Evolutionary conservation across 495 filamentous ascomycete species (phyloP).

Genomic region (Penicillium chermesinum): DNA sequence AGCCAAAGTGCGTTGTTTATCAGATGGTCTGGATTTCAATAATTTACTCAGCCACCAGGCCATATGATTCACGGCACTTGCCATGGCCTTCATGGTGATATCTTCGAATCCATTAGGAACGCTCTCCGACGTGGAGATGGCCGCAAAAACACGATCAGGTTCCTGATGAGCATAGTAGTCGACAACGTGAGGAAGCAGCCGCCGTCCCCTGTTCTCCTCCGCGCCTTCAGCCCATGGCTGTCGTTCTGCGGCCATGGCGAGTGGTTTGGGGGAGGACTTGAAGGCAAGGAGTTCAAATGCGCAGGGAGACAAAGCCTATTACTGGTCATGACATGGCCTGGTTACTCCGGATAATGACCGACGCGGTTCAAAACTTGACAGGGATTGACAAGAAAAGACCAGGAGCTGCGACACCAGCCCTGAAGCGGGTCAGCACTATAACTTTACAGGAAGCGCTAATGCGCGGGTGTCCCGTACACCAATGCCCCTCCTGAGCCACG

Average conservation of each 20-base stretch:
- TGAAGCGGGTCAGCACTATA: slow-evolving; percentile 13
- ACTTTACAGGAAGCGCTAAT: slow-evolving; percentile 11
- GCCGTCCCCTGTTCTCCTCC: slow-evolving; percentile 11
- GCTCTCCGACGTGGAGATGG: slow-evolving; percentile 12
- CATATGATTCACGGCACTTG: slow-evolving; percentile 18
- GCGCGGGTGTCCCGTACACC: slow-evolving; percentile 6
- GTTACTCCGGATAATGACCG: neutral
- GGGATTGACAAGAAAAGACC: slow-evolving; percentile 5
- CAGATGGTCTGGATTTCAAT: neutral
- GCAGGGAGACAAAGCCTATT: neutral
- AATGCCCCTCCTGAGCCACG: neutral
- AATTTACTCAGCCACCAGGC: slow-evolving; percentile 19
- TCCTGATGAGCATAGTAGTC: slow-evolving; percentile 17
- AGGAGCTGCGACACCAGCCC: slow-evolving; percentile 5
- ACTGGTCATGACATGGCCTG: slow-evolving; percentile 1
- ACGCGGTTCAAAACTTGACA: neutral
- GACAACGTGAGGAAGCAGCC: slow-evolving; percentile 13
- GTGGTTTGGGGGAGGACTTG: neutral
- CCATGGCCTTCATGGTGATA: slow-evolving; percentile 21
- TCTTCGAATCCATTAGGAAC: slow-evolving; percentile 18
- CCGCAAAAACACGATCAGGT: slow-evolving; percentile 21
- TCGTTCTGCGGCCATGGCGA: slow-evolving; percentile 7
- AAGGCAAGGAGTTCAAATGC: neutral
- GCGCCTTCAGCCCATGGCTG: slow-evolving; percentile 12
- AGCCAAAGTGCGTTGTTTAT: slow-evolving; percentile 16